A percentile compares a stretch with the other conserved stretches of the same genome.
These are phyloP conservation scores for Biscutella auriculata DNA, from an alignment of 441 rosid species.

Conservation along the genomic window DNA sequence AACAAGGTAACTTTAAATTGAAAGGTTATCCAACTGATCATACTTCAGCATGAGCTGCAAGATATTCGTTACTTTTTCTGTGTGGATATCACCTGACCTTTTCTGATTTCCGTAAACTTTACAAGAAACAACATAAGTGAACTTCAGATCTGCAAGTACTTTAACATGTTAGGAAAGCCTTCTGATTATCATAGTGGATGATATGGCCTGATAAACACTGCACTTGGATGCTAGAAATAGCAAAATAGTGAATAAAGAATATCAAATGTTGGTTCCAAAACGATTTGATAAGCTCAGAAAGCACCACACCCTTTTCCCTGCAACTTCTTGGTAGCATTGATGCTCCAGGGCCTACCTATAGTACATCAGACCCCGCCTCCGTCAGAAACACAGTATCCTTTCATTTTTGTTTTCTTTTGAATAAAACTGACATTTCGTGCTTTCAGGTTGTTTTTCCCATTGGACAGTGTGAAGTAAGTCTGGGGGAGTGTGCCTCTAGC, in stretches of 20 bases:
- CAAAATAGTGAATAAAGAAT: not conserved
- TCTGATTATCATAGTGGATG: slow-evolving; percentile 24
- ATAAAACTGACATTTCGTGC: too few relatives aligned
- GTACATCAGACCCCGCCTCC: slow-evolving; percentile 99
- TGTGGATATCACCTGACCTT: slow-evolving; percentile 41
- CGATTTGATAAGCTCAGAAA: slow-evolving; percentile 6
- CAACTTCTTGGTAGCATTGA: slow-evolving; percentile 62
- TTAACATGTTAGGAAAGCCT: slow-evolving; percentile 30
- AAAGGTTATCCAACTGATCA: not conserved
- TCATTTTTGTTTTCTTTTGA: too few relatives aligned
- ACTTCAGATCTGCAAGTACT: slow-evolving; percentile 83
- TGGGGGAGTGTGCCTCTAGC: too few relatives aligned
- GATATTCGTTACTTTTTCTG: too few relatives aligned
- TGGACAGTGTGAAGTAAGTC: too few relatives aligned
- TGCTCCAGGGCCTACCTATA: slow-evolving; percentile 70
- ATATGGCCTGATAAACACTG: slow-evolving; percentile 32
- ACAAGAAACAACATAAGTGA: slow-evolving; percentile 96
- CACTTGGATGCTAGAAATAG: slow-evolving; percentile 31
- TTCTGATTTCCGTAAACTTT: slow-evolving; percentile 78
- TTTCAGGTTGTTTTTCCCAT: too few relatives aligned
- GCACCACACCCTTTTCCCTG: slow-evolving; percentile 57
- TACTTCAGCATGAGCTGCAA: slow-evolving; percentile 67
- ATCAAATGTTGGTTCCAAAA: not conserved
- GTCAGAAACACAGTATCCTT: too few relatives aligned
- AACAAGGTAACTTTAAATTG: not conserved